Evolutionary conservation across 352 stramenopile genomes (phyloP), one percentile per base, ranked within the genome.

Genomic region (Globisporangium viniferum): DNA sequence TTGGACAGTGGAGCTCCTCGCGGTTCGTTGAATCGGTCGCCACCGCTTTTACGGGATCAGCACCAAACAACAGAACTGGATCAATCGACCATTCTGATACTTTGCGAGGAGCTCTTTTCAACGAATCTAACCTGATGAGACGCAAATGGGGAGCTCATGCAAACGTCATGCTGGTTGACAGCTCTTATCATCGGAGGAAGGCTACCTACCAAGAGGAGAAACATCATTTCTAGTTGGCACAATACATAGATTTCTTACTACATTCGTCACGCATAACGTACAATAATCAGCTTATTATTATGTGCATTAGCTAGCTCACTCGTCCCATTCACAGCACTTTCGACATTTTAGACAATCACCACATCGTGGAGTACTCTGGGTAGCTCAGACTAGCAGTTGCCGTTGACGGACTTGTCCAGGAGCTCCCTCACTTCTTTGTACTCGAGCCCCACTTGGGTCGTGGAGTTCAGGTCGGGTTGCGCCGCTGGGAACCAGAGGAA

Each of bases 401-500:
- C 71, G 12, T 62, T 71, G 10, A 73, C 65, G 35, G 79, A 87
- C 20, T 75, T 74, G 15, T 70, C 39, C 12, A 88, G 65, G 56
- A 88, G 73, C 55, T 75, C 64, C 57, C 82, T 76, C 39, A 88
- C 76, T 60, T 88, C 79, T 8, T 68, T 56, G 65, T 88, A 88
- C 36, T 81, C 70, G 33, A 88, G 70, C 18, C 79, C 79, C n/a
- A 85, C 70, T 6, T 73, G 62, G 15, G 79, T 87, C 51, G 70
- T 71, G 14, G 75, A 73, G 18, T 64, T 67, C 62, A 73, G 70
- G 67, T 77, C 79, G 1, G 79, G 77, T 39, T 74, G 77, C 58
- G 41, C 70, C 3, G 80, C 73, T 20, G 80, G 76, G n/a, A 93
- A 79, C 85, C 85, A 93, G 2, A 91, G 54, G 62, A 93, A 93